A percentile compares a stretch with the other conserved stretches of the same genome.
phyloP scores from a whole-genome alignment of 2,329 filamentous ascomycete species.

The Trichoderma afroharzianum region DNA sequence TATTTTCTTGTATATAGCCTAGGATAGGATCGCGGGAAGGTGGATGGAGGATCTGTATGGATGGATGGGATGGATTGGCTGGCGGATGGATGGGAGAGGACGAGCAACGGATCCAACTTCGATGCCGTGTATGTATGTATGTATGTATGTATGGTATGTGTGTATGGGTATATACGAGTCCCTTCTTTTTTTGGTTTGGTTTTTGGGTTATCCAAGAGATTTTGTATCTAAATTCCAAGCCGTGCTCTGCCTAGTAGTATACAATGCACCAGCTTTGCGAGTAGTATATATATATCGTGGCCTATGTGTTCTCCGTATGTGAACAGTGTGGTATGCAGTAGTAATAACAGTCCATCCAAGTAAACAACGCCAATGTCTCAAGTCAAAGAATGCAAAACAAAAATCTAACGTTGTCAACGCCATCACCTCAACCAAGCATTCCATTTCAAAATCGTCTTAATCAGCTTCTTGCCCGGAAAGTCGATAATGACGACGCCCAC shows the following conservation, averaged over 20 bases:
- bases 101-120: not conserved
- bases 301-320: not conserved
- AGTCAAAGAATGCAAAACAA: not conserved
- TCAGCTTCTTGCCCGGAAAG: slow-evolving; percentile 43
- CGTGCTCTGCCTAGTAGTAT: not conserved
- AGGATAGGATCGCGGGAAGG: not conserved
- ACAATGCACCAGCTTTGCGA: not conserved
- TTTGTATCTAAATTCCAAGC: not conserved
- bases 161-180: not conserved
- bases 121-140: not conserved
- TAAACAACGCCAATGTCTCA: not conserved
- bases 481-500: slow-evolving; percentile 48
- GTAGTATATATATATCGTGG: not conserved
- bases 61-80: not conserved
- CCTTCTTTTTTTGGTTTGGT: not conserved
- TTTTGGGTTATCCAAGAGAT: not conserved
- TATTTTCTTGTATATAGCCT: slow-evolving; percentile 10
- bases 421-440: slow-evolving; percentile 31
- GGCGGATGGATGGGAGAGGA: not conserved
- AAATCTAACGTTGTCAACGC: not conserved
- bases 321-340: not conserved
- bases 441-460: slow-evolving; percentile 41
- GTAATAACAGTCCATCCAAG: not conserved
- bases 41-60: not conserved
- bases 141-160: not conserved